Evolutionary conservation across 2,329 filamentous ascomycete species (phyloP).

Genomic region (Xylariaceae sp.): DNA sequence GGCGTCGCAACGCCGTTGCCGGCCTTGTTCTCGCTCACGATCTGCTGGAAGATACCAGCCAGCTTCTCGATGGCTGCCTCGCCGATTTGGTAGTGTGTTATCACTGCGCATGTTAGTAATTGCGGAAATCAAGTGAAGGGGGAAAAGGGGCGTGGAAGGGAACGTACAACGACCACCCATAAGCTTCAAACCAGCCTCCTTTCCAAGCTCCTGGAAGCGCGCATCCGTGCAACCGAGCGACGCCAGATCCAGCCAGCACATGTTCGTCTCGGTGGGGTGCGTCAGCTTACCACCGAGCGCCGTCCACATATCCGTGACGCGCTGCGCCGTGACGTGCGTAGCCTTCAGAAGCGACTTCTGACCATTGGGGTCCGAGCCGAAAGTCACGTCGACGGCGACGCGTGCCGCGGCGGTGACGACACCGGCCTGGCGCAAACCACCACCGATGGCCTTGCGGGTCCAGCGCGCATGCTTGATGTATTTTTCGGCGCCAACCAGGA

Average conservation of each 20-base stretch:
- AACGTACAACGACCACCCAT: slow-evolving; percentile 22
- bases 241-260: slow-evolving; percentile 62
- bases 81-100: slow-evolving; percentile 45
- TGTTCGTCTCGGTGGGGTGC: slow-evolving; percentile 63
- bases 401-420: slow-evolving; percentile 70
- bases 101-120: slow-evolving; percentile 20
- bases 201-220: slow-evolving; percentile 27
- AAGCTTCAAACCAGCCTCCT: slow-evolving; percentile 27
- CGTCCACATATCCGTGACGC: slow-evolving; percentile 59
- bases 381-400: slow-evolving; percentile 75
- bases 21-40: slow-evolving; percentile 27
- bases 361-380: slow-evolving; percentile 47
- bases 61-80: slow-evolving; percentile 51
- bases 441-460: slow-evolving; percentile 75
- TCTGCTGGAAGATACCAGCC: slow-evolving; percentile 40
- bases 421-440: slow-evolving; percentile 70
- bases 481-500: slow-evolving; percentile 40
- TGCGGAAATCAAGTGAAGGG: background rate
- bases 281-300: slow-evolving; percentile 54
- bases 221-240: slow-evolving; percentile 23
- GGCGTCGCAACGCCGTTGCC: slow-evolving; percentile 29
- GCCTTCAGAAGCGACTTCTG: slow-evolving; percentile 39
- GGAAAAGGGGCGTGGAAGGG: background rate
- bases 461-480: slow-evolving; percentile 66
- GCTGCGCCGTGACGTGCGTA: slow-evolving; percentile 55